A percentile compares a stretch with the other conserved stretches of the same genome.
Evolutionary conservation across 768 basidiomycete species (phyloP).

Genomic region (Podaxis mareebaensis): DNA sequence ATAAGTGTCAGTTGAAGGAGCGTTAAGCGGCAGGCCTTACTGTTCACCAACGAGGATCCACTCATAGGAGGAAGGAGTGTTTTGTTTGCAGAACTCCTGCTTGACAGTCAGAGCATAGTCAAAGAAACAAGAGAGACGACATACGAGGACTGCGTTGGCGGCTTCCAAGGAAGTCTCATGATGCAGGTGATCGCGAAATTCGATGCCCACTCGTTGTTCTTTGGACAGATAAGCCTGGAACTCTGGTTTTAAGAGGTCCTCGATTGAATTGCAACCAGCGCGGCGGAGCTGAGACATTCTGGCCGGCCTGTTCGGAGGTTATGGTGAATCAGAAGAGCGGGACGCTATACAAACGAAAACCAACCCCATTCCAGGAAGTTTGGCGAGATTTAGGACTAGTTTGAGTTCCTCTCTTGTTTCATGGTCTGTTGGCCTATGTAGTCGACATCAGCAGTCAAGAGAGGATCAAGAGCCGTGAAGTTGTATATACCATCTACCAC

Average conservation of each 20-base stretch:
- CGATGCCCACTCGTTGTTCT: neutral
- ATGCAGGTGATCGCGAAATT: neutral
- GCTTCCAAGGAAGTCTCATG: conserved; percentile 33
- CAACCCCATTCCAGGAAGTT: neutral
- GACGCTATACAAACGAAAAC: neutral
- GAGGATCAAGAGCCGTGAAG: neutral
- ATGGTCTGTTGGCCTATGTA: neutral
- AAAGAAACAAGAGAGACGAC: conserved; percentile 19
- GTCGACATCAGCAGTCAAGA: neutral
- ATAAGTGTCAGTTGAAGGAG: neutral
- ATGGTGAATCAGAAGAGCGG: neutral
- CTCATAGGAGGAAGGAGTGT: conserved; percentile 49
- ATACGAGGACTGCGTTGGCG: conserved; percentile 47
- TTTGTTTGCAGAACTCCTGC: conserved; percentile 53
- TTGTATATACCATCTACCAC: neutral
- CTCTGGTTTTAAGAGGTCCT: neutral
- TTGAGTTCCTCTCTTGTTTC: neutral
- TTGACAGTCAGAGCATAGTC: neutral
- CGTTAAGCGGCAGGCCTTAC: conserved; percentile 36
- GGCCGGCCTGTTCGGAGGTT: neutral
- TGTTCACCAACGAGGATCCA: conserved; percentile 54
- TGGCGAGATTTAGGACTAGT: neutral
- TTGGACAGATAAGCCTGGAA: neutral
- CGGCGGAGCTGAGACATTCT: neutral
- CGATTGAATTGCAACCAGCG: neutral